Evolutionary conservation across 83 land plant species (phyloP).

Genomic region (Thuja plicata): DNA sequence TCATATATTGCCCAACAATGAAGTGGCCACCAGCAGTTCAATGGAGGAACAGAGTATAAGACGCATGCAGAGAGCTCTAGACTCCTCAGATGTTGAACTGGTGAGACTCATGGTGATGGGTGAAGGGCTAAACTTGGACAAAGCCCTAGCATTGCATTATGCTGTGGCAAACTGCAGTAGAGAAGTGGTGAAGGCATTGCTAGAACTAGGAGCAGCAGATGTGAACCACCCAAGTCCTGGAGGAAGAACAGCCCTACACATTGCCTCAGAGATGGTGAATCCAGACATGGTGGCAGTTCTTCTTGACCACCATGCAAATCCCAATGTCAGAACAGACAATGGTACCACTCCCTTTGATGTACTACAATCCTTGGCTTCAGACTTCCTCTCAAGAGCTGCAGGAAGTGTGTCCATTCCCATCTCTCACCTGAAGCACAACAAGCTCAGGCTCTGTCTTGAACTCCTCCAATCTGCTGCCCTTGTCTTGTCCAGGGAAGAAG

Average conservation of each 20-base stretch:
- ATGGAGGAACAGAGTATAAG: constrained; percentile 64
- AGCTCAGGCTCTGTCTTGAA: constrained; percentile 80
- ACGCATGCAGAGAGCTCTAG: constrained; percentile 86
- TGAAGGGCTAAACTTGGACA: constrained; percentile 87
- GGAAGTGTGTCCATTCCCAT: constrained; percentile 26
- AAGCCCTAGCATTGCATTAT: constrained; percentile 85
- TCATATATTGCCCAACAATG: constrained; percentile 16
- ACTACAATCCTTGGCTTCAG: constrained; percentile 64
- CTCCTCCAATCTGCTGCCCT: constrained; percentile 82
- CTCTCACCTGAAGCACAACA: constrained; percentile 70
- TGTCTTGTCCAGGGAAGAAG: constrained; percentile 75
- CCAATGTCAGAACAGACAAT: constrained; percentile 60
- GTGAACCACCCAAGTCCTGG: constrained; percentile 79
- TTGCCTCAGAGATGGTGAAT: constrained; percentile 82
- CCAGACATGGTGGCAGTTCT: constrained; percentile 97
- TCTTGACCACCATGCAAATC: constrained; percentile 94
- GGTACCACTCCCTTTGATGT: constrained; percentile 83
- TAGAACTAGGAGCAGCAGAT: constrained; percentile 93
- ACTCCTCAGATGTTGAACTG: constrained; percentile 94
- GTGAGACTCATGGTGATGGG: constrained; percentile 99
- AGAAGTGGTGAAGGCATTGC: constrained; percentile 86
- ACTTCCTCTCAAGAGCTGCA: constrained; percentile 58
- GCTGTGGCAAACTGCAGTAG: constrained; percentile 86
- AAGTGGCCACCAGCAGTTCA: constrained; percentile 30
- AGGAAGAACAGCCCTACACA: constrained; percentile 81